Evolutionary conservation across 192 early-diverging fungal species (phyloP), one percentile per base, ranked within the genome.

Genomic region (Rhizophagus sp.): DNA sequence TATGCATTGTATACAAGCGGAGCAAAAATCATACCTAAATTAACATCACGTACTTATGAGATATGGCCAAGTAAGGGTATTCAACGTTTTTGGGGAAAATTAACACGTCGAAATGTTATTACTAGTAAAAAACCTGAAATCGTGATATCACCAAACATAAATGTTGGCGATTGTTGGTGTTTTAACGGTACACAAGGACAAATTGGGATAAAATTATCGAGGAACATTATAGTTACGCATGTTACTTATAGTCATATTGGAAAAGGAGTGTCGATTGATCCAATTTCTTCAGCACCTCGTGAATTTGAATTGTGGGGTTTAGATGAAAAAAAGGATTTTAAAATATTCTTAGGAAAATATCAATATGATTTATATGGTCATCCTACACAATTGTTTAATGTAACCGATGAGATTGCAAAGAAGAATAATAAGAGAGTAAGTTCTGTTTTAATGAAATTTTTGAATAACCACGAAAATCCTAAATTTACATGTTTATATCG

Each of bases 221-320:
- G 62, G 9, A 25, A 22, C 15, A 47, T 76, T 41, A 8, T 64
- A 9, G 22, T 64, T 1, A 76, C 75, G 2, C 61, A 62, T 30
- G 15, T 76, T 8, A 64, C 75, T 27, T 64, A 63, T n/a, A 22
- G 30, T 44, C 75, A 76, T 44, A 64, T 64, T 36, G 57, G 61
- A 5, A 62, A 63, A 44, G 25, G 36, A 63, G 57, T 64, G n/a
- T 34, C 75, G 15, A 62, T 76, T 64, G 75, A 76, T 44, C 75
- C 62, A 64, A 73, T 73, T 7, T 34, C 25, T 64, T 44, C 61
- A 5, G 75, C 62, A 41, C 75, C 75, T n/a, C 39, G 34, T 25
- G 75, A 76, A n/a, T 76, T 76, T 64, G 75, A 76, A 64, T 62
- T 76, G 33, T 76, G 75, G 75, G 75, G 75, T 34, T 62, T 76